Percentiles rank a stretch among this genome's conserved stretches.
phyloP scores from a whole-genome alignment of 345 rosid species.

The Cardamine resedifolia region DNA sequence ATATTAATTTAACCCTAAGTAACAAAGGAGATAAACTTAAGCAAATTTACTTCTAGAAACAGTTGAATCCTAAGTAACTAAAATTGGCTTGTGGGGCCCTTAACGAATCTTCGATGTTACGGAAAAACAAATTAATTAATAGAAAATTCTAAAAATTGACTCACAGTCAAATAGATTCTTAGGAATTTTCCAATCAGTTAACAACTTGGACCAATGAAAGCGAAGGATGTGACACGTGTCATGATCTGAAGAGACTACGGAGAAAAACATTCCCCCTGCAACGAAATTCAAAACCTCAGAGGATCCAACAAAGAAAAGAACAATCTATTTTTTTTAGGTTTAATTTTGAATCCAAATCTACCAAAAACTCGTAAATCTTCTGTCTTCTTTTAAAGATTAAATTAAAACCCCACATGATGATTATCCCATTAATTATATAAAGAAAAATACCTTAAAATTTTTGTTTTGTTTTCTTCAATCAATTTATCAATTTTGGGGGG shows the following conservation, averaged over 20 bases:
- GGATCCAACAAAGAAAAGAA: slow-evolving; percentile 21
- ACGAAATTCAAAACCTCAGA: neutral
- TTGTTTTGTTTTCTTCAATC: neutral
- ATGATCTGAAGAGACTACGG: neutral
- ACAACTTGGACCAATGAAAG: neutral
- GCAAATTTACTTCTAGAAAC: neutral
- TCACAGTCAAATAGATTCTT: neutral
- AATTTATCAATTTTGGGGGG: neutral
- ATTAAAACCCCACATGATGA: slow-evolving; percentile 1
- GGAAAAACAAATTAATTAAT: neutral
- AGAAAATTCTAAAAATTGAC: slow-evolving; percentile 1
- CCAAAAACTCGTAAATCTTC: neutral
- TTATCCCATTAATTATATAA: slow-evolving; percentile 19
- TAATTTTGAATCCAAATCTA: neutral
- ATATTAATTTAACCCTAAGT: neutral
- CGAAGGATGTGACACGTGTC: slow-evolving; percentile 23
- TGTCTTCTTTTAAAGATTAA: neutral
- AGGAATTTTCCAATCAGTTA: neutral
- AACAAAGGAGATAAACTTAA: neutral
- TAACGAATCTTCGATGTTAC: neutral
- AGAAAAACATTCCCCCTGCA: neutral
- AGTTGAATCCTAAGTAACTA: slow-evolving; percentile 5
- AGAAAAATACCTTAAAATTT: neutral
- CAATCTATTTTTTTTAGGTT: neutral
- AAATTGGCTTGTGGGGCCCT: neutral